Evolutionary conservation across 495 filamentous ascomycete genomes (phyloP).

Genomic region (Penicillium turbatum): DNA sequence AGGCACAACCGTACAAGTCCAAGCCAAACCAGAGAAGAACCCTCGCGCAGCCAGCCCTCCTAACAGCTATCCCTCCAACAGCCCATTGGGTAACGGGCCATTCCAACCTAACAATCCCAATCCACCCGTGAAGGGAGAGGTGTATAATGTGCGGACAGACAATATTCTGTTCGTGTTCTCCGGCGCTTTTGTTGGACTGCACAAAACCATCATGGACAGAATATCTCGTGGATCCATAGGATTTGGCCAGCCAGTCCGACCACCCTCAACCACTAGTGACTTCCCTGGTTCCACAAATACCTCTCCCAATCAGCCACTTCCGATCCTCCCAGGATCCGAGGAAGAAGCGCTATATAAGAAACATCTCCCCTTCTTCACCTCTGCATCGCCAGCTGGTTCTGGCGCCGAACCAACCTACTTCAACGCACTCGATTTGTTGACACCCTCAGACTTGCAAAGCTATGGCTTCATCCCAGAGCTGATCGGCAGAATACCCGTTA

Average conservation of each 20-base stretch:
- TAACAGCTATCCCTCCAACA: constrained; percentile 46
- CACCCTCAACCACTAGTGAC: constrained; percentile 29
- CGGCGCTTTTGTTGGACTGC: constrained; percentile 89
- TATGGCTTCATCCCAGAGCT: constrained; percentile 96
- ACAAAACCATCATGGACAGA: constrained; percentile 81
- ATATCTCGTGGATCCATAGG: constrained; percentile 86
- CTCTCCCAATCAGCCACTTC: constrained; percentile 42
- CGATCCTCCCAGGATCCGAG: constrained; percentile 47
- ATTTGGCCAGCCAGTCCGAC: constrained; percentile 78
- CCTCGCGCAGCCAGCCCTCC: constrained; percentile 44
- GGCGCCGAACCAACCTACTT: constrained; percentile 49
- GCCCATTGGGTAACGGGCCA: constrained; percentile 43
- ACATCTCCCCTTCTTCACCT: constrained; percentile 62
- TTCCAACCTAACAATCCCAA: constrained; percentile 37
- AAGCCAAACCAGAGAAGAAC: constrained; percentile 73
- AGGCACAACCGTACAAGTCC: constrained; percentile 82
- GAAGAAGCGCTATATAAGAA: constrained; percentile 61
- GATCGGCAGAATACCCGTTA: constrained; percentile 83
- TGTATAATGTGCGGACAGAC: constrained; percentile 86
- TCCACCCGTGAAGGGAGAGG: constrained; percentile 65
- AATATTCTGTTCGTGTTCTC: constrained; percentile 97
- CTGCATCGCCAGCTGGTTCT: constrained; percentile 30
- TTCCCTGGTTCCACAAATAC: constrained; percentile 20
- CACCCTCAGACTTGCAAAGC: constrained; percentile 76
- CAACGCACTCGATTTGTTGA: constrained; percentile 77